These are phyloP conservation scores for Colletotrichum sp. DNA, from an alignment of 2,329 filamentous ascomycete species.

Conservation along the genomic window DNA sequence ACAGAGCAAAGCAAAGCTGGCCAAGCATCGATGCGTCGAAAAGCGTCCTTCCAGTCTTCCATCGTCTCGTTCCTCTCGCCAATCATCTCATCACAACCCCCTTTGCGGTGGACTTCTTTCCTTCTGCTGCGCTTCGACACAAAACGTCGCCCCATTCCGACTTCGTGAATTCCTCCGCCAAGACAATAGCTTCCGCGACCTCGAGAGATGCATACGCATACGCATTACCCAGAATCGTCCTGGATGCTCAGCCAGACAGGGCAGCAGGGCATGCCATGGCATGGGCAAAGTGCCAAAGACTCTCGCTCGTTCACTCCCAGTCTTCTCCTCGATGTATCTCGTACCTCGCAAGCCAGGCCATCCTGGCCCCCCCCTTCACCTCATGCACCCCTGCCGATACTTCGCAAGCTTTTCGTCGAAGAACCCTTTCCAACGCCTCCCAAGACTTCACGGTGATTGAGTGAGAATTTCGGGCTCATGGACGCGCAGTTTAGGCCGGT, in stretches of 20 bases:
- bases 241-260: not conserved
- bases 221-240: not conserved
- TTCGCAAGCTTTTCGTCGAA: slow-evolving; percentile 1
- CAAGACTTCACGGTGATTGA: not conserved
- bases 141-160: slow-evolving; percentile 8
- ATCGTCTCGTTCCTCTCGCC: not conserved
- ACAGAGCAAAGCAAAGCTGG: not conserved
- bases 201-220: slow-evolving; percentile 3
- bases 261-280: not conserved
- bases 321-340: not conserved
- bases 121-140: slow-evolving; percentile 10
- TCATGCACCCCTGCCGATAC: not conserved
- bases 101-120: not conserved
- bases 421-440: slow-evolving; percentile 5
- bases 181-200: slow-evolving; percentile 15
- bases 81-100: not conserved
- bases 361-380: not conserved
- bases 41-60: not conserved
- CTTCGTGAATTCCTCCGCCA: slow-evolving; percentile 2
- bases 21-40: not conserved
- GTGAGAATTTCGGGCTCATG: not conserved
- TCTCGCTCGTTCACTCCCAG: not conserved
- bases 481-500: not conserved
- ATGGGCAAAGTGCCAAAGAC: not conserved
- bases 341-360: slow-evolving; percentile 3